Conservation (phyloP, 805 yeast genomes). For the Candida wancherniae region DNA sequence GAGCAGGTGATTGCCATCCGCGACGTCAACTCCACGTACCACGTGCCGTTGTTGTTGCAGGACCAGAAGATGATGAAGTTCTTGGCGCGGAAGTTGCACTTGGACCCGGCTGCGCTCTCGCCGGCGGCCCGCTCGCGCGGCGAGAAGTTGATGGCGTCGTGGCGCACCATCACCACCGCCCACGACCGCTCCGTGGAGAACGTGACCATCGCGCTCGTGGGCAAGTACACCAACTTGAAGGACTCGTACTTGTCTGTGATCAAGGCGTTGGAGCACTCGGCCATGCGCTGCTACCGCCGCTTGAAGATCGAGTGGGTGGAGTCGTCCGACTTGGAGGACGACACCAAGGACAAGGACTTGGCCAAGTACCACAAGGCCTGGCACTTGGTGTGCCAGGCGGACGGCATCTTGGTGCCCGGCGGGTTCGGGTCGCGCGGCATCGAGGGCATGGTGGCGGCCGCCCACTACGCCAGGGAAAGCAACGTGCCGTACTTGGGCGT, state of each 20-base stretch:
- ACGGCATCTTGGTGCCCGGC: slow-evolving; percentile 97
- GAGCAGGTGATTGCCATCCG: slow-evolving; percentile 96
- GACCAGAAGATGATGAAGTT: slow-evolving; percentile 81
- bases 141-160: slow-evolving; percentile 59
- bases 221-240: slow-evolving; percentile 92
- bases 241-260: slow-evolving; percentile 94
- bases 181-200: slow-evolving; percentile 81
- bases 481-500: slow-evolving; percentile 93
- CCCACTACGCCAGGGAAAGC: slow-evolving; percentile 97
- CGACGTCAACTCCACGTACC: slow-evolving; percentile 95
- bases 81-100: slow-evolving; percentile 61
- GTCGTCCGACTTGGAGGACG: slow-evolving; percentile 82
- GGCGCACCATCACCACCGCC: slow-evolving; percentile 75
- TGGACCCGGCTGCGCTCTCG: slow-evolving; percentile 42
- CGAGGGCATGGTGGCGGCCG: slow-evolving; percentile 97
- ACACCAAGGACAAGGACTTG: slow-evolving; percentile 57
- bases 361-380: slow-evolving; percentile 89
- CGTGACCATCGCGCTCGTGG: slow-evolving; percentile 93
- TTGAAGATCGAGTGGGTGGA: slow-evolving; percentile 95
- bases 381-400: slow-evolving; percentile 89
- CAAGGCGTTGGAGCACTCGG: slow-evolving; percentile 91
- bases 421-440: slow-evolving; percentile 97
- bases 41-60: slow-evolving; percentile 86
- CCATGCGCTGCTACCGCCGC: slow-evolving; percentile 82
- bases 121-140: slow-evolving; percentile 61